Conservation (phyloP, 164 flowering plant genomes). For the Chimonanthus praecox region DNA sequence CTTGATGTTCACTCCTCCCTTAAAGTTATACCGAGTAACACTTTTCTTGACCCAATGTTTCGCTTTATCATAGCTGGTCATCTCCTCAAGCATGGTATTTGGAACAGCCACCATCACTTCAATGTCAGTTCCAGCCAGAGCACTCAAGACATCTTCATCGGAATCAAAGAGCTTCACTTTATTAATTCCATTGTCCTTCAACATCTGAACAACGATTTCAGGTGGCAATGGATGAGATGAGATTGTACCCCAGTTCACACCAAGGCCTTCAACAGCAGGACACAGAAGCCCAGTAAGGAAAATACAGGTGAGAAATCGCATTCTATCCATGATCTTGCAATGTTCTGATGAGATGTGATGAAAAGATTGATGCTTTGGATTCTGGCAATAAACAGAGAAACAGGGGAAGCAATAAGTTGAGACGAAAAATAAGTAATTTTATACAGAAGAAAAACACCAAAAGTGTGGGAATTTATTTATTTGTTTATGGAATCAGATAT, state of each 20-base stretch:
- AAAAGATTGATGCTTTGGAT: not conserved
- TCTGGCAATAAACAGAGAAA: not conserved
- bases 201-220: constrained; percentile 36
- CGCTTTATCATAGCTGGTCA: constrained; percentile 1
- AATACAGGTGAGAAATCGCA: constrained; percentile 7
- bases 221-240: constrained; percentile 45
- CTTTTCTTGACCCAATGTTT: constrained; percentile 20
- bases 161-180: constrained; percentile 16
- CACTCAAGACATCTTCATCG: constrained; percentile 1
- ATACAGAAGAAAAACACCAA: not conserved
- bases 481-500: not conserved
- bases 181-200: constrained; percentile 44
- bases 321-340: not conserved
- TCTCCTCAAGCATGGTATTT: constrained; percentile 1
- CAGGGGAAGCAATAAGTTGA: not conserved
- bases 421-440: not conserved
- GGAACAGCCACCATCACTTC: constrained; percentile 66
- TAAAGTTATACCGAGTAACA: constrained; percentile 6
- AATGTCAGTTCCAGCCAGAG: constrained; percentile 35
- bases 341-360: not conserved
- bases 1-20: constrained; percentile 10
- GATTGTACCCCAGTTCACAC: constrained; percentile 65
- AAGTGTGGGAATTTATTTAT: not conserved
- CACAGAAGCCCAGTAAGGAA: constrained; percentile 10
- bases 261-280: constrained; percentile 35